These are phyloP conservation scores for Wickerhamiella qilinensis DNA, from an alignment of 805 yeast genomes.

Conservation along the genomic window DNA sequence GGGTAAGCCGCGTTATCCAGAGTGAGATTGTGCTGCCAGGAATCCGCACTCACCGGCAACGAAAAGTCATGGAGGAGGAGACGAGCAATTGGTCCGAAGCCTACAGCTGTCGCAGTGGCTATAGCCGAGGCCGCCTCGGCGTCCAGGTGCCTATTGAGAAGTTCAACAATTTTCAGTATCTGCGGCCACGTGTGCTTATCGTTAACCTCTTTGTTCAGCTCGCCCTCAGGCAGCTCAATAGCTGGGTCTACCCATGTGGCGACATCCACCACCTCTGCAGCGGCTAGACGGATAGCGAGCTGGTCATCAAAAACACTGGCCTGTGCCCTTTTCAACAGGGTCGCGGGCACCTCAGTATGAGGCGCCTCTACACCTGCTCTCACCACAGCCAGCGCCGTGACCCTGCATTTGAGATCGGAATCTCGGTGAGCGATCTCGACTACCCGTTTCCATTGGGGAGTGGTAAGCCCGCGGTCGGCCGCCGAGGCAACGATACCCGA, in stretches of 20 bases:
- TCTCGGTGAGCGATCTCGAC: not conserved
- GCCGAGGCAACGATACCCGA: not conserved
- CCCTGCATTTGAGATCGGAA: not conserved
- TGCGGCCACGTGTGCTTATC: not conserved
- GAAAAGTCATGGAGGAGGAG: not conserved
- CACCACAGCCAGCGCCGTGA: not conserved
- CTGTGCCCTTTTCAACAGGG: not conserved
- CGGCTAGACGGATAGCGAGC: not conserved
- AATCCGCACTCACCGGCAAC: not conserved
- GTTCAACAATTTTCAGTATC: not conserved
- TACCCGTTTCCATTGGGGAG: not conserved
- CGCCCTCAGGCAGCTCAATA: not conserved
- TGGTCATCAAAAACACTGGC: not conserved
- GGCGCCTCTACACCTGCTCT: not conserved
- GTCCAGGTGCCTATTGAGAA: not conserved
- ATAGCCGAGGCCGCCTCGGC: not conserved
- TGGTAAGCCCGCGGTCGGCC: not conserved
- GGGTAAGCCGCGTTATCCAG: not conserved
- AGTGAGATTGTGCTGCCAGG: not conserved
- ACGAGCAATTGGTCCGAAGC: not conserved
- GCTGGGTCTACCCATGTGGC: not conserved
- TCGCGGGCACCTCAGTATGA: not conserved
- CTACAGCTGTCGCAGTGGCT: not conserved
- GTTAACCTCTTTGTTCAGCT: not conserved
- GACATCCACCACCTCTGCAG: not conserved